phyloP scores from a whole-genome alignment of 371 early-diverging fungal genomes.

The Mucor velutinosus region DNA sequence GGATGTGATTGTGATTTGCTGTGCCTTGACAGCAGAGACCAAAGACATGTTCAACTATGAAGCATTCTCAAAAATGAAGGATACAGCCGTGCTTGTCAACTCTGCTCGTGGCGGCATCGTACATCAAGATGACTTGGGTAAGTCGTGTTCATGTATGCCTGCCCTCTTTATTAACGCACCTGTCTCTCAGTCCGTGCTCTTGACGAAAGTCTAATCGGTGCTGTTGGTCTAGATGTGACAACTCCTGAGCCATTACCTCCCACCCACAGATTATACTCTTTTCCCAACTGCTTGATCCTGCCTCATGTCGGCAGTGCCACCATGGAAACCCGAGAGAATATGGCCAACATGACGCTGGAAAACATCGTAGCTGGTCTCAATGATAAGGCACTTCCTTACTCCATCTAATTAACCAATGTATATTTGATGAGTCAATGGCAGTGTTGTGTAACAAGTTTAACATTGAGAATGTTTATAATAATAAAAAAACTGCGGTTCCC shows the following conservation, averaged over 20 bases:
- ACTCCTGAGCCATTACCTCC: constrained; percentile 83
- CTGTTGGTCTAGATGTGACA: constrained; percentile 86
- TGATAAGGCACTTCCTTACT: constrained; percentile 29
- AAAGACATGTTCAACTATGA: constrained; percentile 68
- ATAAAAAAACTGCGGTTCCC: neutral
- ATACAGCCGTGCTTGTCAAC: constrained; percentile 75
- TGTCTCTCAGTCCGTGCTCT: constrained; percentile 58
- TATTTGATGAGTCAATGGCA: neutral
- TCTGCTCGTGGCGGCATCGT: constrained; percentile 83
- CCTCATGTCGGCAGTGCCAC: constrained; percentile 83
- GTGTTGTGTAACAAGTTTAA: neutral
- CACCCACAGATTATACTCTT: constrained; percentile 60
- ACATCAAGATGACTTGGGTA: constrained; percentile 70
- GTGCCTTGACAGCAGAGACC: constrained; percentile 74
- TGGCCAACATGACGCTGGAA: constrained; percentile 59
- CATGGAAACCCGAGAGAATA: constrained; percentile 78
- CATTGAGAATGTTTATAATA: neutral
- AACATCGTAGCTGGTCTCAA: constrained; percentile 34
- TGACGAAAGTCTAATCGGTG: constrained; percentile 60
- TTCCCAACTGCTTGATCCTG: constrained; percentile 70
- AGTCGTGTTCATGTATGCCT: neutral
- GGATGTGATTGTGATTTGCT: constrained; percentile 78
- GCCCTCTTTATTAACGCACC: neutral
- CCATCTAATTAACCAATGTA: neutral
- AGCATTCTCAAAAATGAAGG: constrained; percentile 74